Evolutionary conservation across 768 basidiomycete species (phyloP), one percentile per base, ranked within the genome.

Genomic region (Amanita polypyramis): DNA sequence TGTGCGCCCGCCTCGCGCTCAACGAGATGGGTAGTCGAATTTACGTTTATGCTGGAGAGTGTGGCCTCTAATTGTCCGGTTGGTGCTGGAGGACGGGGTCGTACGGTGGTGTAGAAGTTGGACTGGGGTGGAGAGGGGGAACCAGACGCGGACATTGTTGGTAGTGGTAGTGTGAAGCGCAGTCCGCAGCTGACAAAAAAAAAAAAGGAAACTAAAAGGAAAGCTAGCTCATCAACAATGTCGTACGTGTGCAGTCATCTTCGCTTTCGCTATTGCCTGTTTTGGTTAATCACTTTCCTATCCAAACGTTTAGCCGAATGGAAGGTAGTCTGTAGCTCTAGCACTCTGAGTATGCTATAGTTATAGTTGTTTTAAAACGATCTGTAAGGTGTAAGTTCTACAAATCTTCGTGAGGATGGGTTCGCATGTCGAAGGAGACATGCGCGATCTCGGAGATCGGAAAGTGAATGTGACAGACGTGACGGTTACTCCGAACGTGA

Each of bases 381-480:
- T n/a, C n/a, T n/a, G n/a, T n/a, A n/a, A n/a, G n/a, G n/a, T n/a
- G n/a, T n/a, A n/a, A n/a, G n/a, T n/a, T n/a, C n/a, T n/a, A n/a
- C n/a, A n/a, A n/a, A n/a, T n/a, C n/a, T n/a, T n/a, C n/a, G n/a
- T n/a, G n/a, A n/a, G n/a, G n/a, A n/a, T n/a, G n/a, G n/a, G n/a
- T n/a, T n/a, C n/a, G n/a, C n/a, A n/a, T n/a, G n/a, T 5, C 7
- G 14, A 12, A 23, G 38, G 5, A n/a, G 5, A 20, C 4, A 12
- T n/a, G n/a, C n/a, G n/a, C n/a, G n/a, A n/a, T n/a, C n/a, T n/a
- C n/a, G n/a, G n/a, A n/a, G n/a, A n/a, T n/a, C n/a, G n/a, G n/a
- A n/a, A 4, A 4, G 62, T 45, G 47, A 37, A 33, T 40, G 50
- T 54, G 61, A 61, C 57, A 56, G 51, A 25, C 30, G 62, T 62